A percentile compares a stretch with the other conserved stretches of the same genome.
These are phyloP conservation scores for Cyclospora cayetanensis DNA, from an alignment of 169 alveolate genomes.

Conservation along the genomic window DNA sequence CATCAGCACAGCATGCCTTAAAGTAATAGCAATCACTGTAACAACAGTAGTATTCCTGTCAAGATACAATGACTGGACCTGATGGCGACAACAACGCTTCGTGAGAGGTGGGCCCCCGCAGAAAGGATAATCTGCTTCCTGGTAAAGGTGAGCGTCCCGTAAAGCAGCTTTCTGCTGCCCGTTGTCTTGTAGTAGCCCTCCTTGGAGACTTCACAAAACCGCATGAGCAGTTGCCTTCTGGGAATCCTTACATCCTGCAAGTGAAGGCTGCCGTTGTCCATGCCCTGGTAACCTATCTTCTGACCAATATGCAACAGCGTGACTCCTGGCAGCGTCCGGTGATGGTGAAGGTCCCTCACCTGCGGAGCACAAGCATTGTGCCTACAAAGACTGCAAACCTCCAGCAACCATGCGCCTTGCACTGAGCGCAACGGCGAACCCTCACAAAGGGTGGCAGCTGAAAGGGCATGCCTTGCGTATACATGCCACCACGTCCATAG, in stretches of 20 bases:
- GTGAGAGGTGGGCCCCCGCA: conserved; percentile 71
- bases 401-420: too few species aligned
- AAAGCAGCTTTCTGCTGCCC: conserved; percentile 69
- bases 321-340: conserved; percentile 62
- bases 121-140: conserved; percentile 58
- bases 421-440: too few species aligned
- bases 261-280: conserved; percentile 74
- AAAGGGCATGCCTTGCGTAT: too few species aligned
- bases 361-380: too few species aligned
- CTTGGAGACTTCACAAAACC: conserved; percentile 24
- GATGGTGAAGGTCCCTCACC: conserved; percentile 70
- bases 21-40: background rate
- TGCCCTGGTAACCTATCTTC: conserved; percentile 74
- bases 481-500: too few species aligned
- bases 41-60: background rate
- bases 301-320: conserved; percentile 68
- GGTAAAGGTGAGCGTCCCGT: conserved; percentile 74
- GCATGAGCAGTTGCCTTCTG: conserved; percentile 57
- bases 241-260: conserved; percentile 65
- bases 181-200: conserved; percentile 15
- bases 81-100: conserved; percentile 68
- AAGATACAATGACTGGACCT: background rate
- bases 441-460: too few species aligned
- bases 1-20: background rate
- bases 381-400: too few species aligned